Base-by-base conservation (phyloP, 164 flowering plant genomes). In the Magnolia kwangsiensis region DNA sequence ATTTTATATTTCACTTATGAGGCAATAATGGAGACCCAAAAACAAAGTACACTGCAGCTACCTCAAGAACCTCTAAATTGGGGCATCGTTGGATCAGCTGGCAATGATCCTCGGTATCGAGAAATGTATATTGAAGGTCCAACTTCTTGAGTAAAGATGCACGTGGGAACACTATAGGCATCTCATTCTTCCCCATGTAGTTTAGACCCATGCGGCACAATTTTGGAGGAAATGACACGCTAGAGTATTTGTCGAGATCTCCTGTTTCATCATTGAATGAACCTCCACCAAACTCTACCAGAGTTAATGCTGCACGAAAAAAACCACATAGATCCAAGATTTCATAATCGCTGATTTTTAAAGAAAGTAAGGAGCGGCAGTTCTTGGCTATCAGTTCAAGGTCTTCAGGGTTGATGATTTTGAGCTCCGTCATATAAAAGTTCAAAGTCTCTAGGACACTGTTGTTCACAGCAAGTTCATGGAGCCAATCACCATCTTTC, bases 11-110 rank as follows among this genome's bases (percentile, higher is more conserved):
- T 37, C 45, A 37, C 7, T 37, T 37, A 37, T 37, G 11, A n/a
- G 1, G 21, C 2, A n/a, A n/a, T 4, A 55, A 55, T 55, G 3
- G 61, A 16, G 3, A 55, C 13, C 61, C 13, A 55, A 55, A 67
- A 51, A 37, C 11, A 24, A 72, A 7, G 51, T 11, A n/a, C 18
- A 27, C 50, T 9, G 49, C 14, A 50, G 73, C 21, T 89, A 96
- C 99, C 98, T 96, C 99, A 50, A 96, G 95, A 78, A 93, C 82
- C 88, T 96, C 99, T 74, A 96, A 83, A 86, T 92, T 93, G 66
- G 94, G 96, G 85, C 98, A 96, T 72, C 80, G 88, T 72, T 89
- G 91, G 64, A 96, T 87, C 63, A 96, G 77, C 51, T 74, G 76
- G 77, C 97, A 96, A 80, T 90, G 98, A 69, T 87, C 97, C 72